Conservation (phyloP, 1,284 basidiomycete species). For the Microbotryum saponariae region DNA sequence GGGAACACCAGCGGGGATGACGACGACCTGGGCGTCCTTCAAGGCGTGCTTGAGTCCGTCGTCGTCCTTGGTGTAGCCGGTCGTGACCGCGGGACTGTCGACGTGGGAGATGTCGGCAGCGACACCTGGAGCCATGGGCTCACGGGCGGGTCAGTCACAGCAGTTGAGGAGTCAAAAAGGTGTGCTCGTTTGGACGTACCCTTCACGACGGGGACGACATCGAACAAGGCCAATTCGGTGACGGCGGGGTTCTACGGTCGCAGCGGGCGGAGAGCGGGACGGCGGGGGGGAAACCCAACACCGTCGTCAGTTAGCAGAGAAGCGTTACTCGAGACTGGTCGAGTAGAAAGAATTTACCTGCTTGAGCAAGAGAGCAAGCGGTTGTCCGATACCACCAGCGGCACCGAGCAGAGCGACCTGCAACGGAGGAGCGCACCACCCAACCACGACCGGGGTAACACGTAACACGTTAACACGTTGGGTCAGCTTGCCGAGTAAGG, state of each 20-base stretch:
- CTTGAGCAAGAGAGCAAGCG: slow-evolving; percentile 84
- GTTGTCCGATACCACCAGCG: slow-evolving; percentile 64
- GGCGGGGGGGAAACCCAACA: not conserved
- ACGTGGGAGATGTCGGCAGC: slow-evolving; percentile 55
- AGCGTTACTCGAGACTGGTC: not conserved
- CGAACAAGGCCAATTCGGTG: slow-evolving; percentile 68
- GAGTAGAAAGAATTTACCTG: slow-evolving; percentile 44
- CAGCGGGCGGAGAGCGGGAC: slow-evolving; percentile 36
- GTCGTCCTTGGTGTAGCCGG: slow-evolving; percentile 50
- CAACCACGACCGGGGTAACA: too few relatives aligned
- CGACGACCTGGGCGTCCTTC: slow-evolving; percentile 75
- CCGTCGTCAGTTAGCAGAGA: too few relatives aligned
- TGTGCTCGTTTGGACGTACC: slow-evolving; percentile 47
- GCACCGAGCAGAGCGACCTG: slow-evolving; percentile 32
- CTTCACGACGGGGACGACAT: slow-evolving; percentile 94
- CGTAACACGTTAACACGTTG: too few relatives aligned
- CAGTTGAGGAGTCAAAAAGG: not conserved
- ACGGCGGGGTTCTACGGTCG: slow-evolving; percentile 25
- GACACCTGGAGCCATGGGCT: too few relatives aligned
- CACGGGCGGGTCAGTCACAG: not conserved
- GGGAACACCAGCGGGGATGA: slow-evolving; percentile 96
- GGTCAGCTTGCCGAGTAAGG: too few relatives aligned
- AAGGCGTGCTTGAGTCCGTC: slow-evolving; percentile 71
- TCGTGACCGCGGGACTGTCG: slow-evolving; percentile 42
- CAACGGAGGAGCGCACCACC: too few relatives aligned